Evolutionary conservation across 768 basidiomycete species (phyloP).

Genomic region (Rhizopogon roseolus): DNA sequence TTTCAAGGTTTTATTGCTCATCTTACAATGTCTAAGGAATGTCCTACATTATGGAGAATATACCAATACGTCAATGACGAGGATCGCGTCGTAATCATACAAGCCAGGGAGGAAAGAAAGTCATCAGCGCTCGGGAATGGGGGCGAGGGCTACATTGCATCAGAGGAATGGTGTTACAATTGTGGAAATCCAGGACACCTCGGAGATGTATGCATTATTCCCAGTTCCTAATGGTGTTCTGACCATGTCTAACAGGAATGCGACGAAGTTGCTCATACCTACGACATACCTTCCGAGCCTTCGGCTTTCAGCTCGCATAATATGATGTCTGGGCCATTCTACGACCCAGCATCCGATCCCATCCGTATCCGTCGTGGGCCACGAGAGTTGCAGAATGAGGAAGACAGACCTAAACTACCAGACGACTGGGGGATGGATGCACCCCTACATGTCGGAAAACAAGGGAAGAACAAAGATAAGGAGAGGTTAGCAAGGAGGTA

Average conservation of each 20-base stretch:
- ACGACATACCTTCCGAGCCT: conserved; percentile 42
- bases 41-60: conserved; percentile 76
- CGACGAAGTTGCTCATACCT: conserved; percentile 34
- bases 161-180: conserved; percentile 79
- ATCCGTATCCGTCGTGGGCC: conserved; percentile 28
- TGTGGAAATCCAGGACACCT: conserved; percentile 71
- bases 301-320: conserved; percentile 70
- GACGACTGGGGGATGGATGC: conserved; percentile 43
- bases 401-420: conserved; percentile 25
- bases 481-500: conserved; percentile 51
- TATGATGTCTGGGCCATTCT: conserved; percentile 62
- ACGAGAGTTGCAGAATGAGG: conserved; percentile 29
- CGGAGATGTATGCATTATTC: conserved; percentile 59
- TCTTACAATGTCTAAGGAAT: conserved; percentile 50
- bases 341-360: conserved; percentile 34
- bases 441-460: conserved; percentile 61
- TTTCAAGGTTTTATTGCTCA: neutral
- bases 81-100: conserved; percentile 41
- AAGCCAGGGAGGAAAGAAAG: conserved; percentile 44
- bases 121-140: conserved; percentile 55
- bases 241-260: conserved; percentile 49
- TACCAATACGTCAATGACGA: conserved; percentile 66
- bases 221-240: neutral
- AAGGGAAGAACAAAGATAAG: conserved; percentile 56
- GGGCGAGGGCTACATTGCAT: conserved; percentile 73